Evolutionary conservation across 805 yeast genomes (phyloP).

Genomic region (Wickerhamomyces hampshirensis): DNA sequence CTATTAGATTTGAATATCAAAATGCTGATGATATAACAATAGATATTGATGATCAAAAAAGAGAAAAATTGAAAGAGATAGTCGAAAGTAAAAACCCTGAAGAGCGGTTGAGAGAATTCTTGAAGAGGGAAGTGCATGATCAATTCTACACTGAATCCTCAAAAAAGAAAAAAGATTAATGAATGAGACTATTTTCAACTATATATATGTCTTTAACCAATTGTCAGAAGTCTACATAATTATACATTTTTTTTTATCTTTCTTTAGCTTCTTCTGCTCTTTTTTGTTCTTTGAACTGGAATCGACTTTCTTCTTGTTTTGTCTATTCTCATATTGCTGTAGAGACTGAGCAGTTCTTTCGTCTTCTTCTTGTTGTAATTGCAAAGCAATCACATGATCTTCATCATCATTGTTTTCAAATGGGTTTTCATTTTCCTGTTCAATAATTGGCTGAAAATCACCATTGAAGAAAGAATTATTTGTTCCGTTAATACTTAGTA

Average conservation of each 20-base stretch:
- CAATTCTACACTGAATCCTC: conserved; percentile 35
- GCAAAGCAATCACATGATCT: conserved; percentile 40
- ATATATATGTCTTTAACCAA: too few species aligned
- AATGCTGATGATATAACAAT: conserved; percentile 37
- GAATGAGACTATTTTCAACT: too few species aligned
- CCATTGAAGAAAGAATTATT: conserved; percentile 72
- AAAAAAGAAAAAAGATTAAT: conserved; percentile 34
- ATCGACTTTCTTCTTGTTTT: conserved; percentile 2
- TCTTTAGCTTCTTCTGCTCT: conserved; percentile 10
- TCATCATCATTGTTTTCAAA: conserved; percentile 19
- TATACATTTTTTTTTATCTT: conserved; percentile 15
- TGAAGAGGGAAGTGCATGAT: conserved; percentile 59
- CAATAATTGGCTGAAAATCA: conserved; percentile 42
- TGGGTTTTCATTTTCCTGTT: conserved; percentile 16
- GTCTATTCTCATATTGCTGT: conserved; percentile 34
- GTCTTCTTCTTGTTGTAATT: conserved; percentile 55
- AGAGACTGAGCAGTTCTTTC: conserved; percentile 40
- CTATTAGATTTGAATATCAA: conserved; percentile 54
- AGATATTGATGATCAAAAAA: conserved; percentile 48
- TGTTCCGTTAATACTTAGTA: conserved; percentile 60
- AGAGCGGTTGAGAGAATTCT: conserved; percentile 63
- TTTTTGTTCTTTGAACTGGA: conserved; percentile 3
- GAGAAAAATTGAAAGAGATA: conserved; percentile 63
- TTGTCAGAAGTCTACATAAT: conserved; percentile 16
- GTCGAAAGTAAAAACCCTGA: conserved; percentile 80